Base-by-base conservation (phyloP, 495 filamentous ascomycete species). In the Neurospora sp. region DNA sequence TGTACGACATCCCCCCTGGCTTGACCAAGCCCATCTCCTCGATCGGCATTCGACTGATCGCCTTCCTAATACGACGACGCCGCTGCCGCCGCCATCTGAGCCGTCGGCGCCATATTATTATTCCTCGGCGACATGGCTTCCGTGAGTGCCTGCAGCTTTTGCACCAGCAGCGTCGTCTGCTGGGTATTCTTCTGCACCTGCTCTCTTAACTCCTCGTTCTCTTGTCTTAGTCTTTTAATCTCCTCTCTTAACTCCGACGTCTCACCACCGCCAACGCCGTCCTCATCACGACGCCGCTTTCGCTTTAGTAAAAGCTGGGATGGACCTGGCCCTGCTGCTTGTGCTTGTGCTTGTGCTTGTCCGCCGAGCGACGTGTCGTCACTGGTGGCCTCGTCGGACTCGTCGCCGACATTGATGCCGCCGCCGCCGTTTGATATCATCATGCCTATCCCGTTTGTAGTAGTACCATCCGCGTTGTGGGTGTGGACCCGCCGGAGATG, bases 401-500 rank as follows among this genome's bases (percentile, higher is more conserved):
- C 76, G 44, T 53, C 76, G 22, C 73, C 79, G 44, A 71, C 61
- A 20, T 22, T 53, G 10, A 22, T 5, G 44, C 9, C 20, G 46
- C 9, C 20, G 20, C 46, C 9, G 10, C 46, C 48, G 20, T 53
- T 53, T 6, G 48, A 27, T 3, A 59, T 3, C 5, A 11, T 6
- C 20, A 59, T 59, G 5, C 48, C 48, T 27, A 59, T 38, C 39
- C 77, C 69, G 71, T 73, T 68, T 10, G 72, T 35, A n/a, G 72
- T 35, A n/a, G 74, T 22, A 39, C 70, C 48, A 5, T 39, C 37
- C 22, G 73, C 73, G 71, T 81, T 81, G 41, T 79, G 77, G 6
- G 86, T 85, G 81, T 96, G 94, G 11, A 93, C 93, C 5, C 92
- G 89, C 37, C 93, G 89, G 27, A 94, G 80, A 78, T 98, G 94